phyloP scores from a whole-genome alignment of 225 moss, liverwort and hornwort species.

The Polytrichum commune region DNA sequence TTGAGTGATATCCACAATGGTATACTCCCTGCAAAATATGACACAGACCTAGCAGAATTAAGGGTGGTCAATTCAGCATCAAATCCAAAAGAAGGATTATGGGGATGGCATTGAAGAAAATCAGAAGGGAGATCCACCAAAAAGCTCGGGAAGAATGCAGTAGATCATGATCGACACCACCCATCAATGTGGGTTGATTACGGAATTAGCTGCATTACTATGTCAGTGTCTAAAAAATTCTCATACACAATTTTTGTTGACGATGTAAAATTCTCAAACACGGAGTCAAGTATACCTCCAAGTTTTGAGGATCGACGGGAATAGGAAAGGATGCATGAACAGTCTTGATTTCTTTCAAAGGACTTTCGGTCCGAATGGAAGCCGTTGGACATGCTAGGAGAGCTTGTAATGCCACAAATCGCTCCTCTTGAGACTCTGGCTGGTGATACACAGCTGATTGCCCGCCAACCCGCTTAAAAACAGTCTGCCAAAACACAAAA shows the following conservation, averaged over 20 bases:
- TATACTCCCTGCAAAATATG: slow-evolving; percentile 55
- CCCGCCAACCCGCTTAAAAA: slow-evolving; percentile 33
- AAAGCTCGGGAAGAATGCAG: too few relatives aligned
- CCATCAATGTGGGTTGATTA: too few relatives aligned
- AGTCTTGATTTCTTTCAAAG: slow-evolving; percentile 59
- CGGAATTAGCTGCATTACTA: too few relatives aligned
- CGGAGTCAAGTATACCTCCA: slow-evolving; percentile 21
- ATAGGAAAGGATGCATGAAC: slow-evolving; percentile 70
- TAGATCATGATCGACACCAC: too few relatives aligned
- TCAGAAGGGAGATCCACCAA: too few relatives aligned
- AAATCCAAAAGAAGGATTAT: too few relatives aligned
- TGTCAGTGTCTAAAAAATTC: too few relatives aligned
- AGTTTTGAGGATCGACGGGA: slow-evolving; percentile 37
- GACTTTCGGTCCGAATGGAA: slow-evolving; percentile 63
- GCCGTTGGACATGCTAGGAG: slow-evolving; percentile 72
- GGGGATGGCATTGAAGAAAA: too few relatives aligned
- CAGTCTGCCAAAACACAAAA: slow-evolving; percentile 28
- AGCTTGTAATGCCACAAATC: slow-evolving; percentile 70
- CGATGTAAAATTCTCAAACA: too few relatives aligned
- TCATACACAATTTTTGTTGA: too few relatives aligned
- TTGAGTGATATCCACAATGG: slow-evolving; percentile 85
- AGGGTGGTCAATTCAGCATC: too few relatives aligned
- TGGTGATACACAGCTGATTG: slow-evolving; percentile 80
- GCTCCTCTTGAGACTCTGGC: slow-evolving; percentile 61
- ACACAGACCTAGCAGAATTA: too few relatives aligned